phyloP scores from a whole-genome alignment of 1,284 basidiomycete species.

The Papiliotrema fonsecae region DNA sequence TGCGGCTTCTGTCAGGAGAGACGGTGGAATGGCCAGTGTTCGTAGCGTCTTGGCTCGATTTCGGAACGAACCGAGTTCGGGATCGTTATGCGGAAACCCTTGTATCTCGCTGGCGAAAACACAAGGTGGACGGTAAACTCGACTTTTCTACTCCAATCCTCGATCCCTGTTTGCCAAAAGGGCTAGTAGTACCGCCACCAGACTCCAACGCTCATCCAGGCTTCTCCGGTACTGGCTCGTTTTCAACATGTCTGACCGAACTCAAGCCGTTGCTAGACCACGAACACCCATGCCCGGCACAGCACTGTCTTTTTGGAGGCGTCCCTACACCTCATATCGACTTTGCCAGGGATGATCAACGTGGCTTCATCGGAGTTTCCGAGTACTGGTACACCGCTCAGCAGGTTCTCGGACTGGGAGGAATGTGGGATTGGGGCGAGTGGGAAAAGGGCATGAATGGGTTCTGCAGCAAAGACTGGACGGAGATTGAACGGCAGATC shows the following conservation, averaged over 20 bases:
- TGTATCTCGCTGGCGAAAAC: conserved; percentile 56
- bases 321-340: conserved; percentile 80
- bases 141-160: conserved; percentile 52
- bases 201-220: conserved; percentile 55
- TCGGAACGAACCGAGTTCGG: conserved; percentile 92
- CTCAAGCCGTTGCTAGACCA: conserved; percentile 82
- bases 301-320: conserved; percentile 95
- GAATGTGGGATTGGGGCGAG: conserved; percentile 90
- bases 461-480: conserved; percentile 81
- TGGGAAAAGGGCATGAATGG: conserved; percentile 87
- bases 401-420: conserved; percentile 89
- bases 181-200: conserved; percentile 56
- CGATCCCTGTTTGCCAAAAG: conserved; percentile 87
- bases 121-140: not conserved
- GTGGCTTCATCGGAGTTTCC: conserved; percentile 90
- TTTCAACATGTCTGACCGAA: conserved; percentile 70
- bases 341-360: conserved; percentile 66
- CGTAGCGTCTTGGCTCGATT: conserved; percentile 97
- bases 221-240: conserved; percentile 85
- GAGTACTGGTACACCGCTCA: conserved; percentile 98
- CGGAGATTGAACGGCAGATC: conserved; percentile 65
- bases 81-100: conserved; percentile 78
- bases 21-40: conserved; percentile 90
- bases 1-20: conserved; percentile 77
- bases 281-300: conserved; percentile 70